Evolutionary conservation across 1,284 basidiomycete genomes (phyloP).

Genomic region (Puccinia polysora): DNA sequence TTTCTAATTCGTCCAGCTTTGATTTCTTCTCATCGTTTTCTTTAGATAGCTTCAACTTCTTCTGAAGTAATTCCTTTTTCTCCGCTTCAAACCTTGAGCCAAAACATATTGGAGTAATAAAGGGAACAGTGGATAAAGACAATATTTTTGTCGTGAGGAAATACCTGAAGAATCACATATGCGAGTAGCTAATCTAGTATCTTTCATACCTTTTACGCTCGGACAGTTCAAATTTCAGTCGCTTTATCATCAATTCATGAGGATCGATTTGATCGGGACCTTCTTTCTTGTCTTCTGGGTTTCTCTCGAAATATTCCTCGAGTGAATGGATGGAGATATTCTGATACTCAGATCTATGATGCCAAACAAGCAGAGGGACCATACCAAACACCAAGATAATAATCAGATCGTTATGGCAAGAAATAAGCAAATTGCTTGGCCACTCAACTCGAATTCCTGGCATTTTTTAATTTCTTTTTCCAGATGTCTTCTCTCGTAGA

Average conservation of each 20-base stretch:
- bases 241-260: constrained; percentile 34
- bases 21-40: constrained; percentile 43
- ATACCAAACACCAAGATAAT: background rate
- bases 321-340: constrained; percentile 42
- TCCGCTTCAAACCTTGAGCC: constrained; percentile 26
- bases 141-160: background rate
- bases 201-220: constrained; percentile 41
- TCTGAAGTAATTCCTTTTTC: constrained; percentile 36
- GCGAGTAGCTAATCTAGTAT: background rate
- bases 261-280: constrained; percentile 1
- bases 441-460: constrained; percentile 35
- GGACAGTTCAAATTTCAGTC: constrained; percentile 27
- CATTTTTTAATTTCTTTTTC: constrained; percentile 43
- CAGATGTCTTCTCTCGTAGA: constrained; percentile 38
- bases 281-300: constrained; percentile 17
- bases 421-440: background rate
- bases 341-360: constrained; percentile 37
- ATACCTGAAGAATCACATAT: background rate
- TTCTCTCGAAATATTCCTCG: constrained; percentile 33
- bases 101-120: background rate
- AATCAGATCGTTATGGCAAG: background rate
- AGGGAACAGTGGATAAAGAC: background rate
- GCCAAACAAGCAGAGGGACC: background rate
- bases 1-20: constrained; percentile 41
- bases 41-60: constrained; percentile 38